Base-by-base conservation (phyloP, 352 stramenopile genomes). In the Plasmopara muralis region DNA sequence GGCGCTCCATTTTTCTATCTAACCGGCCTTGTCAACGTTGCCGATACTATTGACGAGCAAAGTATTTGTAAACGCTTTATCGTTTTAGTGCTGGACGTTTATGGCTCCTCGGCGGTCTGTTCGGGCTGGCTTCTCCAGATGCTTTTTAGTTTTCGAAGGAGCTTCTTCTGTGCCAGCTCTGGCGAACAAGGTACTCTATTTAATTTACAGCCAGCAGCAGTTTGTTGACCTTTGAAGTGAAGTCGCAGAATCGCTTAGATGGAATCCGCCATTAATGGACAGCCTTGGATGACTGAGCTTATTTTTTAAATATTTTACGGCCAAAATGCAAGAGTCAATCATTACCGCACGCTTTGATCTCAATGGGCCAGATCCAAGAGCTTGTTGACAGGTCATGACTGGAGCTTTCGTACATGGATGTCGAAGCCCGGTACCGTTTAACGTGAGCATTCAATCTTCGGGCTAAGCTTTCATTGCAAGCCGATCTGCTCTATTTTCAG, bases 381-480 rank as follows among this genome's bases (percentile, higher is more conserved):
- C 12, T 29, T 28, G 6, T 48, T 15, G 25, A 48, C 4, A 48
- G 14, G 7, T 7, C 10, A 9, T 29, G 29, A 7, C 6, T 45
- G 14, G 40, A 45, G 40, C 28, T 10, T n/a, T 33, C 28, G 45
- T 6, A n/a, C 12, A 13, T 51, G 45, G 16, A 15, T 51, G 9
- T 12, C 42, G 31, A 15, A 42, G 4, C 45, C 45, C 18, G 45
- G 18, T 3, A 43, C 31, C n/a, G 1, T 42, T 37, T 9, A 15
- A 51, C 43, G 15, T 51, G 13, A 51, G 10, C 10, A 29, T 33
- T 6, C 13, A 9, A n/a, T 39, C 10, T 15, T 39, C 43, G 37
- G 43, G 4, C 1, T 38, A 39, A 54, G n/a, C 53, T 54, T 13
- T 13, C 9, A 10, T 43, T 57, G 34, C 53, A 13, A 53, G n/a